Evolutionary conservation across 306 rosid genomes (phyloP).

Genomic region (Vicia villosa): DNA sequence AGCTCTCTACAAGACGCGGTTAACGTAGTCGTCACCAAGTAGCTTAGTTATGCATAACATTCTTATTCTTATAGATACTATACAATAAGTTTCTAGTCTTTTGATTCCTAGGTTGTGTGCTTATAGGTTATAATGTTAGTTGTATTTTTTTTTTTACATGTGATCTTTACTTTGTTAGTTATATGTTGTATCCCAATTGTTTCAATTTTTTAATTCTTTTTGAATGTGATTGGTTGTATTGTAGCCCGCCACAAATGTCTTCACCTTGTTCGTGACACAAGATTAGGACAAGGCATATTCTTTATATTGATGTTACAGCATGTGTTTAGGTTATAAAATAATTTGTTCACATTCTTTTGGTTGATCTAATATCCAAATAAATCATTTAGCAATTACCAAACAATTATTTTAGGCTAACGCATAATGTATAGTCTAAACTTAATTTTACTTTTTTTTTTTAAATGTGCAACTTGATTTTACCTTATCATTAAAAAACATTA

Average conservation of each 20-base stretch:
- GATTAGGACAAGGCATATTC: too few relatives aligned
- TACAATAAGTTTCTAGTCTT: not conserved
- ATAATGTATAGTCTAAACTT: too few relatives aligned
- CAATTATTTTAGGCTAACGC: too few relatives aligned
- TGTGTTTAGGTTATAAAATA: too few relatives aligned
- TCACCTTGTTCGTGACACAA: too few relatives aligned
- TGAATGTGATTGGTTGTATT: not conserved
- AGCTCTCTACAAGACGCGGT: constrained; percentile 50
- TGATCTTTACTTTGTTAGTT: not conserved
- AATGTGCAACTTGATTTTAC: too few relatives aligned
- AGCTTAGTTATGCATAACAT: constrained; percentile 21
- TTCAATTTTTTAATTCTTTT: constrained; percentile 3
- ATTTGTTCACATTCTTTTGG: too few relatives aligned
- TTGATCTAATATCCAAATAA: too few relatives aligned
- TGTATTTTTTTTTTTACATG: not conserved
- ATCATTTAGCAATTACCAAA: too few relatives aligned
- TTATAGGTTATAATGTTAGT: constrained; percentile 19
- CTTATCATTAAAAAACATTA: too few relatives aligned
- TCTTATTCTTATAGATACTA: constrained; percentile 28
- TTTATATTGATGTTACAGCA: too few relatives aligned
- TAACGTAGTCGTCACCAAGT: constrained; percentile 21
- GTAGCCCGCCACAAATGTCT: not conserved
- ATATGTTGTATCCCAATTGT: not conserved
- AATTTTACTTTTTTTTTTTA: too few relatives aligned
- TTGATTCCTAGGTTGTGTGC: constrained; percentile 13